phyloP scores from a whole-genome alignment of 208 protist genomes.

The Acanthamoeba divionensis region DNA sequence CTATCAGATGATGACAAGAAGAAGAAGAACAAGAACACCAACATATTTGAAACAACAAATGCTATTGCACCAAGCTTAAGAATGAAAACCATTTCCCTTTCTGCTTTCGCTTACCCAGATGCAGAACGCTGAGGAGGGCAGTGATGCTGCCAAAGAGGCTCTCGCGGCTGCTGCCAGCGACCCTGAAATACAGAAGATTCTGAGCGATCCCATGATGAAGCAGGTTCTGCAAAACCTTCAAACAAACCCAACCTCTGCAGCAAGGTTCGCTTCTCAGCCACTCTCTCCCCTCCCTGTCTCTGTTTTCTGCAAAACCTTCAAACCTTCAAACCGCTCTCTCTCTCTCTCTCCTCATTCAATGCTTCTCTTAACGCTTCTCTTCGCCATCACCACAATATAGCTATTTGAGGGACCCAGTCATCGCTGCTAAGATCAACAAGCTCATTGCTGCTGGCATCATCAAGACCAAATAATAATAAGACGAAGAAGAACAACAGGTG shows the following conservation, averaged over 20 bases:
- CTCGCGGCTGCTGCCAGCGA: slow-evolving; percentile 89
- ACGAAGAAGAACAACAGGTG: no score
- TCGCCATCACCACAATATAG: no score
- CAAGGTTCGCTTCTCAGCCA: neutral
- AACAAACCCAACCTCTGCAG: neutral
- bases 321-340: neutral
- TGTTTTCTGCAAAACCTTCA: neutral
- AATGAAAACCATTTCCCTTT: neutral
- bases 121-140: slow-evolving; percentile 62
- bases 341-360: neutral
- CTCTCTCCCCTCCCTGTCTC: no score
- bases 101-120: neutral
- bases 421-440: slow-evolving; percentile 92
- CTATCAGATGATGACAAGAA: neutral
- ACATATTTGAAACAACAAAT: no score
- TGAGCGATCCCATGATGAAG: slow-evolving; percentile 56
- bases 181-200: slow-evolving; percentile 89
- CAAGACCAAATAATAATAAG: no score
- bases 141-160: slow-evolving; percentile 79
- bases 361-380: neutral
- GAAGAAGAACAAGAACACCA: neutral
- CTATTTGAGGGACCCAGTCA: slow-evolving; percentile 85
- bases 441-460: no score
- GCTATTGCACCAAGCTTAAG: no score
- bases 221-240: slow-evolving; percentile 31